Evolutionary conservation across 106 monocot genomes (phyloP), one percentile per base, ranked within the genome.

Genomic region (Apostasia shenzhenica): DNA sequence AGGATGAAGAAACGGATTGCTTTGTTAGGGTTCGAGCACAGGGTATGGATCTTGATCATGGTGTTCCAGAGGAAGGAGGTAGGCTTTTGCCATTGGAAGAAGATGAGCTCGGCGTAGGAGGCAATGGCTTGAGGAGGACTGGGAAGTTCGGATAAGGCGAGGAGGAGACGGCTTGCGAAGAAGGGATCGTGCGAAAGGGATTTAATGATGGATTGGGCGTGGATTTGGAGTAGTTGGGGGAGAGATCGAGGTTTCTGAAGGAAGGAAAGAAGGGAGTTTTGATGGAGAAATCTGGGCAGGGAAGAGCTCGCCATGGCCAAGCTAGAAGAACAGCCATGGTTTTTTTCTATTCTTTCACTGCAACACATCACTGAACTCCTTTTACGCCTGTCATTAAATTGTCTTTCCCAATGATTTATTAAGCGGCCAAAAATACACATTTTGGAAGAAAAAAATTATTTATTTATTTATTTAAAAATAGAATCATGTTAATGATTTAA

Each of bases 41-140:
- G 57, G 3, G 77, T 14, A 13, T 84, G 77, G 46, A 85, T n/a
- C 26, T 78, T 71, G 68, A 85, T 81, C 68, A 78, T 44, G 61
- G 85, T 85, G 68, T 85, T 85, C 77, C 75, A 85, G 2, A 47
- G 8, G 67, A 81, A 85, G 50, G 81, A 68, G 37, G 63, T 55
- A 26, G 79, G 83, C 5, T 41, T 47, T 42, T 55, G 72, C n/a
- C 72, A 69, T 58, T 64, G 57, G 13, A 63, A 75, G 68, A 83
- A 75, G 53, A 83, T 43, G 51, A 75, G 68, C 41, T 79, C 72
- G 26, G 71, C 63, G 49, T 79, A 74, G 49, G 45, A 64, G 9
- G 76, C 54, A 4, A 7, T 14, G 50, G 4, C 3, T 14, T 55
- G 44, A n/a, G 65, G 8, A 13, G 48, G 45, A 41, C 4, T 56